Base-by-base conservation (phyloP, 1,139 yeast genomes). In the Candida smagusa region DNA sequence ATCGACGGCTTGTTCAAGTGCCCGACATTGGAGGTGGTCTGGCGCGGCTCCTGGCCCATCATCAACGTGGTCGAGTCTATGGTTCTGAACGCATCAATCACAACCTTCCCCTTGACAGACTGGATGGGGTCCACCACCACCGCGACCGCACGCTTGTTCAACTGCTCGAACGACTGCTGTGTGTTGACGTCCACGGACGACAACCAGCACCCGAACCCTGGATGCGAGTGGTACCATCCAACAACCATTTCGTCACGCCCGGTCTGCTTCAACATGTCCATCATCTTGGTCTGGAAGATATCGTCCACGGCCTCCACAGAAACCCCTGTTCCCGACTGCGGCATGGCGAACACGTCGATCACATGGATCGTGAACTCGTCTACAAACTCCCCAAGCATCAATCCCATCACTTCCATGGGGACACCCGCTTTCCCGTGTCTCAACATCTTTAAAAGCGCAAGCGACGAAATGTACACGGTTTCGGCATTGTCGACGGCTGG, bases 371-470 rank as follows among this genome's bases (percentile, higher is more conserved):
- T 94, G 65, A 86, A 92, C 46, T 94, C 98, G 61, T 94, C 98
- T 22, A 94, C 95, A 64, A 92, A 90, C 53, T 92, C 97, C 36
- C 99, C 99, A 52, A 94, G 77, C 99, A 94, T 94, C 48, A 94
- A 75, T 3, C 99, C 99, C 99, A 94, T 94, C 35, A 94, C 99
- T 69, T 94, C 99, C 99, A 94, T 94, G 12, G 99, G 99, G 39
- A 94, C 98, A 58, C 99, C 99, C 1, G 98, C 97, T 56, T 97
- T 77, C 33, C 98, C 97, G 59, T 92, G 98, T 63, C 90, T 92
- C 57, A 92, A 78, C 98, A 92, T 92, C 64, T 94, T 94, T 46
- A 94, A 73, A 42, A 94, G 70, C 2, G 99, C 99, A 53, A 94
- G 74, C 28, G 97, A 89, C 27, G 98, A 92, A 42, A 94, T 89